phyloP scores from a whole-genome alignment of 805 yeast genomes.

The Spathaspora girioi region DNA sequence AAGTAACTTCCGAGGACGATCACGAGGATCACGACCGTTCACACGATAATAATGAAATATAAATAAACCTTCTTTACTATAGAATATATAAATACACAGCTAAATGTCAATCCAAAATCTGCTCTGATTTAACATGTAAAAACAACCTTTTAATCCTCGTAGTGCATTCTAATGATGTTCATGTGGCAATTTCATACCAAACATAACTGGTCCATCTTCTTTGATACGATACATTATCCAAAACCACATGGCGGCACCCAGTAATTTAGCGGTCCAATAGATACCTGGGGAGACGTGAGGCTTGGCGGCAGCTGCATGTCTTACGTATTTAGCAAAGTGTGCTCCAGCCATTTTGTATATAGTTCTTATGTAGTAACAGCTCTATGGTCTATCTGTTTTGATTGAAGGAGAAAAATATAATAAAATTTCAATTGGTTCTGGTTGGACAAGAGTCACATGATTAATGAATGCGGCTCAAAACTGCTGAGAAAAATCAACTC shows the following conservation, averaged over 20 bases:
- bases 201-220: slow-evolving; percentile 65
- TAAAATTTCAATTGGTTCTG: neutral
- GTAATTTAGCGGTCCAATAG: slow-evolving; percentile 56
- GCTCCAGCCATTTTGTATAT: slow-evolving; percentile 37
- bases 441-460: slow-evolving; percentile 3
- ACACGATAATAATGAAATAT: neutral
- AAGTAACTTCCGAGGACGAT: slow-evolving; percentile 9
- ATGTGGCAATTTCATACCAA: slow-evolving; percentile 40
- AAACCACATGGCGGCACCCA: slow-evolving; percentile 89
- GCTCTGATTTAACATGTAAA: neutral
- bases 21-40: slow-evolving; percentile 4
- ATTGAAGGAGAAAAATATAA: neutral
- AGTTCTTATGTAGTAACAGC: slow-evolving; percentile 16
- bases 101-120: neutral
- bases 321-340: slow-evolving; percentile 37
- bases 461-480: neutral
- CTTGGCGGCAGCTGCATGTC: slow-evolving; percentile 60
- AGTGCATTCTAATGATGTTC: slow-evolving; percentile 25
- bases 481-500: neutral
- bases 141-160: neutral
- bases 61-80: neutral
- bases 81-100: neutral
- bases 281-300: slow-evolving; percentile 63
- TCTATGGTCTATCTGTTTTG: neutral
- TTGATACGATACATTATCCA: slow-evolving; percentile 80